A percentile compares a stretch with the other conserved stretches of the same genome.
phyloP scores from a whole-genome alignment of 371 early-diverging fungal species.

The Rhizomucor miehei region DNA sequence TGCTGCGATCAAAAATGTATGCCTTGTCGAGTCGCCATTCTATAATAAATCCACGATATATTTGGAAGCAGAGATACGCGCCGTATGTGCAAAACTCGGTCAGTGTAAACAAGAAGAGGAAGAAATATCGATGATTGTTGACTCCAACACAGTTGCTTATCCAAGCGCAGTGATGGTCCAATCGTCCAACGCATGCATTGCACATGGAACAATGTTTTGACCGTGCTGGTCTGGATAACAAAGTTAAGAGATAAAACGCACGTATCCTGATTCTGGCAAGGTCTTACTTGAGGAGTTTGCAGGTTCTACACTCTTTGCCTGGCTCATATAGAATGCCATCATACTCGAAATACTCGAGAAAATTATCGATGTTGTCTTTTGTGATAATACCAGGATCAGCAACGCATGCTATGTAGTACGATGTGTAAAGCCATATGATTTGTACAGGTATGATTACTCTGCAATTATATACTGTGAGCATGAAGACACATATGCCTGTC shows the following conservation, averaged over 20 bases:
- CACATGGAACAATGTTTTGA: constrained; percentile 80
- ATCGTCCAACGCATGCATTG: constrained; percentile 64
- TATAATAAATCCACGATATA: constrained; percentile 54
- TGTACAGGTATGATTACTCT: constrained; percentile 50
- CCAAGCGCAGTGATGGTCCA: constrained; percentile 82
- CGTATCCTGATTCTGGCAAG: too few relatives aligned
- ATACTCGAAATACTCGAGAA: constrained; percentile 54
- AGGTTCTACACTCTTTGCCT: constrained; percentile 60
- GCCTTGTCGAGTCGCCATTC: constrained; percentile 49
- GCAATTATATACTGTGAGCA: neutral
- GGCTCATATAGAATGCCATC: constrained; percentile 64
- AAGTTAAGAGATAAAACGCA: too few relatives aligned
- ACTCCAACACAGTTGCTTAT: constrained; percentile 76
- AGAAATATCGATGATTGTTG: constrained; percentile 70
- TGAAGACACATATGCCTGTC: neutral
- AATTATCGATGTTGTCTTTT: constrained; percentile 48
- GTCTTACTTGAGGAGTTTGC: constrained; percentile 64
- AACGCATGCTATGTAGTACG: constrained; percentile 56
- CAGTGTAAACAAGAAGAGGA: constrained; percentile 61
- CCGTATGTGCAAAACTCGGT: constrained; percentile 66
- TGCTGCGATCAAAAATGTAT: constrained; percentile 29
- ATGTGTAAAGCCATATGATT: constrained; percentile 55
- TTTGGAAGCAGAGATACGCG: constrained; percentile 54
- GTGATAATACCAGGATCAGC: constrained; percentile 67
- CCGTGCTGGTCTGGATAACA: constrained; percentile 57